Evolutionary conservation across 306 rosid genomes (phyloP), one percentile per base, ranked within the genome.

Genomic region (Elaeagnus macrophylla): DNA sequence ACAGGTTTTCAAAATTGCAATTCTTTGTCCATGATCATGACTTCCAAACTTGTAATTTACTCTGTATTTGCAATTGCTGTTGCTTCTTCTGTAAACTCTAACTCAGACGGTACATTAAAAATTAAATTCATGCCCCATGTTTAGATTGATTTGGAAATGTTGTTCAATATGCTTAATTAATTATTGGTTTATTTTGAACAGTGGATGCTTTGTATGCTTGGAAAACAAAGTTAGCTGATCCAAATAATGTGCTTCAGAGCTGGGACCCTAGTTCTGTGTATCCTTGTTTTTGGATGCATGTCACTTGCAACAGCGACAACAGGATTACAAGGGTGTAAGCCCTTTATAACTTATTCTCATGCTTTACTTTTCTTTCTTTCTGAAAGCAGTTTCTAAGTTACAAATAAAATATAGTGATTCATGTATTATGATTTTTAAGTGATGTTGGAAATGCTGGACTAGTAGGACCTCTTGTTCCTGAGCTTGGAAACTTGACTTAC

Each of bases 221-320:
- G 70, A 75, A 57, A 48, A 2, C 25, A 54, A 7, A 16, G 7
- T 39, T 75, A 64, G 40, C 2, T 0, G 76, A 75, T 46, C 73
- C 65, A n/a, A 9, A 53, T 19, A 46, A 52, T 54, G 65, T 62
- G 42, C 70, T 69, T n/a, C 48, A 48, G 48, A 75, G 72, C 45
- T 75, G 80, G 80, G 62, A 70, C 37, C 57, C 59, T 7, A 66
- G 50, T 5, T 46, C 49, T 7, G 37, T 10, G 10, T 66, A 58
- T 50, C 81, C 77, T 18, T 65, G 80, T 69, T 20, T 56, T 40
- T 75, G 67, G 76, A 40, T 36, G 7, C 80, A 69, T 16, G 19
- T 75, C 39, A 56, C 67, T 7, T 75, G 76, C 53, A 41, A 65
- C 46, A 0, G 0, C 12, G 0, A 56, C 3, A 60, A 56, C 54